These are phyloP conservation scores for Seiridium cupressi DNA, from an alignment of 2,329 filamentous ascomycete species.

Conservation along the genomic window DNA sequence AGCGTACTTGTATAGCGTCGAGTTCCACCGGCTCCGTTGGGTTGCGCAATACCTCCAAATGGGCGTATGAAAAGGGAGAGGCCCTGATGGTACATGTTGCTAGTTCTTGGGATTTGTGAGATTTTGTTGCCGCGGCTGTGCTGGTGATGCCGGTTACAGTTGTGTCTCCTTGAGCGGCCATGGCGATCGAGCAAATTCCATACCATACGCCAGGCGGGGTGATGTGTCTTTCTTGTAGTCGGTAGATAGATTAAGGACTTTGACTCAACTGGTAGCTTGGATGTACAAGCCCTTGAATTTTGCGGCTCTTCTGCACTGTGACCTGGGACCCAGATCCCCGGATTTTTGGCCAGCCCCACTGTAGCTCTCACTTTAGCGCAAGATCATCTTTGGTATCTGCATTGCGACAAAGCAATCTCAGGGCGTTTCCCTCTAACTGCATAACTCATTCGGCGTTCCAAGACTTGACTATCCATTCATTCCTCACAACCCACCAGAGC, in stretches of 20 bases:
- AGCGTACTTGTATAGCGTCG: conserved; percentile 61
- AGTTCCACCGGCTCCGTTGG: conserved; percentile 29
- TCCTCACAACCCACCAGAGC: too few relatives aligned
- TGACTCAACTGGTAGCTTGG: neutral
- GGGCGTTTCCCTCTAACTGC: neutral
- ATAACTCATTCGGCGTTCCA: neutral
- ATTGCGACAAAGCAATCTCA: neutral
- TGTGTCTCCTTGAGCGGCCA: conserved; percentile 20
- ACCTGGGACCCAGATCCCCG: neutral
- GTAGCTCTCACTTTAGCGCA: too few relatives aligned
- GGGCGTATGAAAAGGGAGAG: conserved; percentile 56
- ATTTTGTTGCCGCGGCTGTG: conserved; percentile 8
- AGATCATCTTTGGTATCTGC: neutral
- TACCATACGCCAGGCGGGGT: too few relatives aligned
- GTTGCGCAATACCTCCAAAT: conserved; percentile 45
- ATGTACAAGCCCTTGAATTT: neutral
- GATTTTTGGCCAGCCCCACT: neutral
- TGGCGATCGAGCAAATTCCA: neutral
- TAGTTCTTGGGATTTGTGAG: conserved; percentile 44
- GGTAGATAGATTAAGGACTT: neutral
- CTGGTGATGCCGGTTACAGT: conserved; percentile 24
- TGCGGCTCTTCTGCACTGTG: neutral
- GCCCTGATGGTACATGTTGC: conserved; percentile 49
- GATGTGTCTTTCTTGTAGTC: neutral
- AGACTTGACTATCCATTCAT: neutral